Conservation (phyloP, 805 yeast species). For the Candida parachauliodes region DNA sequence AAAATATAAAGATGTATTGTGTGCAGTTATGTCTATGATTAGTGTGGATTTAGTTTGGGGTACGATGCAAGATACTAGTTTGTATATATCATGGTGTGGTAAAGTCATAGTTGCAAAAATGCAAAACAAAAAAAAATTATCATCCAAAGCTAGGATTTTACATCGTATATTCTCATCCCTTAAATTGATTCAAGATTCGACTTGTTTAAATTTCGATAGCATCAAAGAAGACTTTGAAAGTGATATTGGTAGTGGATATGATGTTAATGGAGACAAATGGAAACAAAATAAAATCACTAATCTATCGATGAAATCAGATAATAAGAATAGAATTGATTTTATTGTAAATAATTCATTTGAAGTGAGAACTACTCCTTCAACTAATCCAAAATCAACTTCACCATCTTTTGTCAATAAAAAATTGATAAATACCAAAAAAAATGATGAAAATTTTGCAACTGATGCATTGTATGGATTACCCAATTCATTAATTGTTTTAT, state of each 20-base stretch:
- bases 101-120: slow-evolving; percentile 67
- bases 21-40: slow-evolving; percentile 82
- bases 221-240: slow-evolving; percentile 33
- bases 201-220: slow-evolving; percentile 41
- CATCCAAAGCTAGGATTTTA: slow-evolving; percentile 71
- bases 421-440: slow-evolving; percentile 44
- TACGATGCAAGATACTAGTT: slow-evolving; percentile 78
- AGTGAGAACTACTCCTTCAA: slow-evolving; percentile 2
- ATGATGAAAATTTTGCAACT: slow-evolving; percentile 61
- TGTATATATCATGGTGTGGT: slow-evolving; percentile 74
- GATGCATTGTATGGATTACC: slow-evolving; percentile 85
- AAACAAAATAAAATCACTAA: slow-evolving; percentile 5
- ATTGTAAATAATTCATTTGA: slow-evolving; percentile 17
- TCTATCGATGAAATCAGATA: not conserved
- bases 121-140: slow-evolving; percentile 57
- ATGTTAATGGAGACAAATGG: slow-evolving; percentile 34
- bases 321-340: slow-evolving; percentile 22
- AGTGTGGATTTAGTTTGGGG: slow-evolving; percentile 90
- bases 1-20: slow-evolving; percentile 78
- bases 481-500: slow-evolving; percentile 67
- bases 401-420: slow-evolving; percentile 41
- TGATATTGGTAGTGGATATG: slow-evolving; percentile 26
- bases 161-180: slow-evolving; percentile 77
- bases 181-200: slow-evolving; percentile 74
- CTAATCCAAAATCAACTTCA: slow-evolving; percentile 17